Conservation (phyloP, 2,329 filamentous ascomycete genomes). For the Didymella exigua region DNA sequence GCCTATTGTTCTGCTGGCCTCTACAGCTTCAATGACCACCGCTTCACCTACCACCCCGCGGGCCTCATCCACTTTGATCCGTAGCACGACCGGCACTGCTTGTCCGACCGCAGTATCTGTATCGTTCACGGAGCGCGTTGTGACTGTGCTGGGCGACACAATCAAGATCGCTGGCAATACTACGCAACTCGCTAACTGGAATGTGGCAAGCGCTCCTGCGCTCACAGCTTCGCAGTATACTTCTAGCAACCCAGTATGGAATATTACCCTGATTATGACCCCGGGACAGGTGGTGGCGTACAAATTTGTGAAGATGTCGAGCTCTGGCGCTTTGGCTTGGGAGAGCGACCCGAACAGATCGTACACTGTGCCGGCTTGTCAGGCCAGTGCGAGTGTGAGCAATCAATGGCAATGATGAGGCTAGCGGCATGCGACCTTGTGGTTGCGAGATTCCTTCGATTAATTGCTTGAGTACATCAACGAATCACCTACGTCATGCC, state of each 20-base stretch:
- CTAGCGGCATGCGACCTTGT: background rate
- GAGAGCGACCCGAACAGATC: constrained; percentile 54
- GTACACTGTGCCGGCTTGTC: constrained; percentile 42
- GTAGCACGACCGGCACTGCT: constrained; percentile 18
- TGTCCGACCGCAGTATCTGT: constrained; percentile 45
- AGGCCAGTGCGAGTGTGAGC: constrained; percentile 30
- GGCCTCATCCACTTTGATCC: constrained; percentile 4
- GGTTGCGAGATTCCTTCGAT: background rate
- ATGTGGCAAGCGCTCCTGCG: constrained; percentile 46
- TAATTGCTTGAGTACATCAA: background rate
- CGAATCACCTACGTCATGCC: background rate
- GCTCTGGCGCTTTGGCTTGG: constrained; percentile 53
- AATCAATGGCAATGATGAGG: constrained; percentile 30
- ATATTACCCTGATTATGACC: constrained; percentile 48
- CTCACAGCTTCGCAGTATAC: constrained; percentile 54
- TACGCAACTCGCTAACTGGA: constrained; percentile 54
- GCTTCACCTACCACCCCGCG: constrained; percentile 15
- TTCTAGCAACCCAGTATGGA: constrained; percentile 54
- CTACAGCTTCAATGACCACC: constrained; percentile 13
- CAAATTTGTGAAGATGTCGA: constrained; percentile 54
- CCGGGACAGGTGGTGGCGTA: constrained; percentile 53
- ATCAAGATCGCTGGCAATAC: constrained; percentile 54
- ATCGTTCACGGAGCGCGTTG: constrained; percentile 54
- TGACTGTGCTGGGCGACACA: constrained; percentile 57
- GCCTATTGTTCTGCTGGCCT: constrained; percentile 49